phyloP scores from a whole-genome alignment of 192 early-diverging fungal species.

The Umbelopsis ramanniana region DNA sequence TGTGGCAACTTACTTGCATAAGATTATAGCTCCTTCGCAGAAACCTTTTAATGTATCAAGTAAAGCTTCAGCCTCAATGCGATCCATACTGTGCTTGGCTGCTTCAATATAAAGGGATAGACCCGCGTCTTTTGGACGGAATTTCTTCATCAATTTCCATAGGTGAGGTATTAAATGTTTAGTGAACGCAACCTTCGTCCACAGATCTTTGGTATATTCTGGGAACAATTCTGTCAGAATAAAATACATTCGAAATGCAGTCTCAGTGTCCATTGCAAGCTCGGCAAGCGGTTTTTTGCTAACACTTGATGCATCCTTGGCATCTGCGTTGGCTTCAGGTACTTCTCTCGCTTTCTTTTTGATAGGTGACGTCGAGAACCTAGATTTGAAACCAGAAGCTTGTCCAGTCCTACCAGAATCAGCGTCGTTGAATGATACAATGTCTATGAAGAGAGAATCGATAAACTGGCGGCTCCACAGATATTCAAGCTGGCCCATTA shows the following conservation, averaged over 20 bases:
- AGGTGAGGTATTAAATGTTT: slow-evolving; percentile 55
- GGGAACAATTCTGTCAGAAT: slow-evolving; percentile 43
- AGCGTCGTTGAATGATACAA: background rate
- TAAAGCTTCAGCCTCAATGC: slow-evolving; percentile 57
- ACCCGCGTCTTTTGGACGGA: slow-evolving; percentile 55
- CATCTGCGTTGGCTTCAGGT: background rate
- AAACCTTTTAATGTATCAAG: slow-evolving; percentile 65
- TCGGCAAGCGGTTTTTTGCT: slow-evolving; percentile 17
- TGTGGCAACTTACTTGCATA: slow-evolving; percentile 17
- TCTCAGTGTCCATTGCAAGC: slow-evolving; percentile 51
- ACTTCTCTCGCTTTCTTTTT: background rate
- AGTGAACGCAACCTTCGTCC: slow-evolving; percentile 55
- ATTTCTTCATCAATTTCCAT: slow-evolving; percentile 59
- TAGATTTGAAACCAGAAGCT: slow-evolving; percentile 2
- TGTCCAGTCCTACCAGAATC: background rate
- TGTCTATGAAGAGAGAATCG: slow-evolving; percentile 17
- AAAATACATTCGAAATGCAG: slow-evolving; percentile 46
- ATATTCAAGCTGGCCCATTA: slow-evolving; percentile 31
- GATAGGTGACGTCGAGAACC: background rate
- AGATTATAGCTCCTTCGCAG: slow-evolving; percentile 48
- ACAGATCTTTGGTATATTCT: slow-evolving; percentile 50
- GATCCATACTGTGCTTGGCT: slow-evolving; percentile 39
- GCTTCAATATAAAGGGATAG: slow-evolving; percentile 62
- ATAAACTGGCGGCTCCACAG: slow-evolving; percentile 40
- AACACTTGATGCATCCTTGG: background rate